Conservation (phyloP, 179 eudicot species). For the Vitellaria paradoxa region DNA sequence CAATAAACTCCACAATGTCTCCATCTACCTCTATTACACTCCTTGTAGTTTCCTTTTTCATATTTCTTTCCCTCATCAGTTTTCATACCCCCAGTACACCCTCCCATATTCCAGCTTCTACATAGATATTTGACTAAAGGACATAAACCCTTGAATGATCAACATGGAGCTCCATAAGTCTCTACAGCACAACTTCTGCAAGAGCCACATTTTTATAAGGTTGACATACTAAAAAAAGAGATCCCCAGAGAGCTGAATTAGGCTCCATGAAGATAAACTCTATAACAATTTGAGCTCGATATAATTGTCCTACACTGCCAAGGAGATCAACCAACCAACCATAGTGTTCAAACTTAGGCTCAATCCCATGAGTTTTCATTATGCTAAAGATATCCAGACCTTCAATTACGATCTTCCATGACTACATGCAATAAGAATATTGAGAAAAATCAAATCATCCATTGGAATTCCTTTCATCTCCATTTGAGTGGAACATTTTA, state of each 20-base stretch:
- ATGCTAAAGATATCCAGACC: constrained; percentile 20
- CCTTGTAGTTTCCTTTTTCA: constrained; percentile 52
- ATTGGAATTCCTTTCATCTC: constrained; percentile 21
- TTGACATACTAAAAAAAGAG: constrained; percentile 19
- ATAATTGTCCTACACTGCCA: constrained; percentile 28
- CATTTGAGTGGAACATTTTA: constrained; percentile 13
- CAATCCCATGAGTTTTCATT: constrained; percentile 19
- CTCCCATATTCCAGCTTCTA: constrained; percentile 19
- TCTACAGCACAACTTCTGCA: constrained; percentile 19
- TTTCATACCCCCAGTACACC: constrained; percentile 21
- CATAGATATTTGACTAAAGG: constrained; percentile 21
- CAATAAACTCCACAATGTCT: constrained; percentile 35
- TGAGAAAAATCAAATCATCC: constrained; percentile 29
- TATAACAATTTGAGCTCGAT: constrained; percentile 21
- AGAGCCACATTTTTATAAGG: constrained; percentile 13
- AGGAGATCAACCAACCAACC: constrained; percentile 35
- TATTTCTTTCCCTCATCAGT: constrained; percentile 34
- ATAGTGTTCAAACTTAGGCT: constrained; percentile 31
- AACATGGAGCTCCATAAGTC: constrained; percentile 15
- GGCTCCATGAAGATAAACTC: constrained; percentile 20
- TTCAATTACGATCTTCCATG: constrained; percentile 26
- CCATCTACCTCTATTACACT: constrained; percentile 55
- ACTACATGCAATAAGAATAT: constrained; percentile 30
- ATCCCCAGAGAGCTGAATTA: constrained; percentile 25
- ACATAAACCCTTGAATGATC: constrained; percentile 21